These are phyloP conservation scores for Exophiala xenobiotica DNA, from an alignment of 2,329 filamentous ascomycete species.

Conservation along the genomic window DNA sequence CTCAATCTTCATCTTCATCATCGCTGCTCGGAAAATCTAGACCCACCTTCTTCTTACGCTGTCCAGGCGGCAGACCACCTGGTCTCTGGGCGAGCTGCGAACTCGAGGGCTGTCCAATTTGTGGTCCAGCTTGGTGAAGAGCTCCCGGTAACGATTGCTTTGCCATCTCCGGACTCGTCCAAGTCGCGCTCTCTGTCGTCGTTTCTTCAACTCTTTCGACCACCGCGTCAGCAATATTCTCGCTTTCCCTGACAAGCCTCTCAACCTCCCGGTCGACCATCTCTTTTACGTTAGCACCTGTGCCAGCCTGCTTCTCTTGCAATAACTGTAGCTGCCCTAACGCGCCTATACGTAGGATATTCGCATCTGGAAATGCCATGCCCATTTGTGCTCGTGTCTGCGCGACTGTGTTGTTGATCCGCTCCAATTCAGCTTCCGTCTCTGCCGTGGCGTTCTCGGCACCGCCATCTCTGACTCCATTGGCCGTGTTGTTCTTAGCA, in stretches of 20 bases:
- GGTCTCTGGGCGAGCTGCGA: neutral
- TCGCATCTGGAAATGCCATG: constrained; percentile 48
- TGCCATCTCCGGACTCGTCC: constrained; percentile 35
- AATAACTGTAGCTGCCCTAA: constrained; percentile 46
- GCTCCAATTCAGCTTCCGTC: constrained; percentile 19
- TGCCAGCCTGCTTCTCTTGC: constrained; percentile 47
- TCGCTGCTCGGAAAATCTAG: constrained; percentile 48
- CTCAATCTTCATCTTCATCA: constrained; percentile 48
- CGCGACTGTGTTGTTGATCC: constrained; percentile 37
- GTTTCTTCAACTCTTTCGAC: constrained; percentile 41
- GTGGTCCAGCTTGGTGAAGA: neutral
- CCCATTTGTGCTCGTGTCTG: constrained; percentile 41
- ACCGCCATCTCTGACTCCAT: constrained; percentile 2
- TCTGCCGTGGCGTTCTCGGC: constrained; percentile 14
- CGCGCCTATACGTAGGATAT: constrained; percentile 45
- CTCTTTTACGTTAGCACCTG: constrained; percentile 51
- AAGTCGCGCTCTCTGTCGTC: constrained; percentile 37
- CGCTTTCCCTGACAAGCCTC: constrained; percentile 51
- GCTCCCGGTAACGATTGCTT: constrained; percentile 14
- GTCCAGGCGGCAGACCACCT: constrained; percentile 1
- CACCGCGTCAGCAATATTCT: constrained; percentile 47
- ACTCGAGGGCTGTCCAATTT: neutral
- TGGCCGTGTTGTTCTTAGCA: constrained; percentile 19
- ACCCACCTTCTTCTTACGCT: constrained; percentile 38
- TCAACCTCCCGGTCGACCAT: constrained; percentile 46